phyloP scores from a whole-genome alignment of 306 rosid genomes.

The Purshia tridentata region DNA sequence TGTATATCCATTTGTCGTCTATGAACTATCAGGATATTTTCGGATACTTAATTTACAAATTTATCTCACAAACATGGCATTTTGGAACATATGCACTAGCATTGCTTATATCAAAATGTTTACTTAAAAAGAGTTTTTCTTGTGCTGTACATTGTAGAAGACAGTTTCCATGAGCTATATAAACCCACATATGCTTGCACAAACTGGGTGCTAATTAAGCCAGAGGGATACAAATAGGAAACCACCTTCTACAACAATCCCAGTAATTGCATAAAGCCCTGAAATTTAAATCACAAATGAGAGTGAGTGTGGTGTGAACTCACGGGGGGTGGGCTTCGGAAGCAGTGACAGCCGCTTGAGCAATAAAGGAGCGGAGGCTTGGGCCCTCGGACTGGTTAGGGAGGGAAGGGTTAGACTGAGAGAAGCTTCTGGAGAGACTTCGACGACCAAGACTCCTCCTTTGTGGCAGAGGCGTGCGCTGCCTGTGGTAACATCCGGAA shows the following conservation, averaged over 20 bases:
- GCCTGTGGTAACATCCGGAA: slow-evolving; percentile 26
- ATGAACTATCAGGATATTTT: neutral
- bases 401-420: slow-evolving; percentile 27
- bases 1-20: neutral
- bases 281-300: too few species aligned
- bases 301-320: slow-evolving; percentile 23
- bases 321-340: slow-evolving; percentile 53
- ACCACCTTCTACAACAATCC: too few species aligned
- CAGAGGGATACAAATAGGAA: too few species aligned
- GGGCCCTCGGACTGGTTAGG: slow-evolving; percentile 32
- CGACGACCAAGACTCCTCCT: slow-evolving; percentile 15
- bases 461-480: slow-evolving; percentile 23
- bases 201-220: too few species aligned
- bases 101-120: slow-evolving; percentile 5
- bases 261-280: too few species aligned
- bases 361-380: slow-evolving; percentile 44
- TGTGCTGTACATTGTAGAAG: neutral
- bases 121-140: neutral
- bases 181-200: neutral
- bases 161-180: neutral
- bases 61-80: neutral
- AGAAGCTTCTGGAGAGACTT: slow-evolving; percentile 41
- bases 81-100: neutral
- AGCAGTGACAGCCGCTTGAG: slow-evolving; percentile 54
- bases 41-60: neutral